Evolutionary conservation across 2,329 filamentous ascomycete genomes (phyloP), one percentile per base, ranked within the genome.

Genomic region (Clonostachys rhizophaga): DNA sequence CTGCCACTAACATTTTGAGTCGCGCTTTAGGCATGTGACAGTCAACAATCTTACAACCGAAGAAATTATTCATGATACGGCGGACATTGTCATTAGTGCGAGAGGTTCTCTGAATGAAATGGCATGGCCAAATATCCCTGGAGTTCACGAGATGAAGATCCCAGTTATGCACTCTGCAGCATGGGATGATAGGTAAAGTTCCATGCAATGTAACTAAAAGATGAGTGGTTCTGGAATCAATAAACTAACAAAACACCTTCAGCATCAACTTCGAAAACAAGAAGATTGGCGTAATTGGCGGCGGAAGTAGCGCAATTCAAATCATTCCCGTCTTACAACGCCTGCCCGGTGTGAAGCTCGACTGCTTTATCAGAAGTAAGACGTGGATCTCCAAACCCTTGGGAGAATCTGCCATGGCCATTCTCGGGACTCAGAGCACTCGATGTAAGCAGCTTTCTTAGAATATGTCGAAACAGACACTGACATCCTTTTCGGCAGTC

Each of bases 301-400:
- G 77, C 45, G 77, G 77, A 7, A 68, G 76, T 16, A 77, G 75
- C 1, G 78, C 75, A 1, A 68, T 81, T 12, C 78, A 82, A 51
- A 63, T 81, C 24, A 56, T 79, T 9, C 72, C 76, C 3, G 64
- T 36, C 17, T 47, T 49, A 9, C 48, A 40, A 7, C 44, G 42
- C 16, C 33, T 44, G 18, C 65, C 68, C 39, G 64, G 24, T 10
- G 24, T 63, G 44, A 62, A 69, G 47, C 58, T 74, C 10, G 63
- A 64, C 46, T 67, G 70, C 47, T 67, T 69, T 45, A 58, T 75
- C 33, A 66, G 71, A 44, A 66, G 66, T 3, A 70, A 70, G 3
- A 68, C 68, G 8, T 74, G 68, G 68, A 63, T 74, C 40, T 44
- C 59, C 24, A 30, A 30, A 30, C 24, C 24, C 3, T 30, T 30